phyloP scores from a whole-genome alignment of 148 eudicot genomes.

The Rhododendron henanense region DNA sequence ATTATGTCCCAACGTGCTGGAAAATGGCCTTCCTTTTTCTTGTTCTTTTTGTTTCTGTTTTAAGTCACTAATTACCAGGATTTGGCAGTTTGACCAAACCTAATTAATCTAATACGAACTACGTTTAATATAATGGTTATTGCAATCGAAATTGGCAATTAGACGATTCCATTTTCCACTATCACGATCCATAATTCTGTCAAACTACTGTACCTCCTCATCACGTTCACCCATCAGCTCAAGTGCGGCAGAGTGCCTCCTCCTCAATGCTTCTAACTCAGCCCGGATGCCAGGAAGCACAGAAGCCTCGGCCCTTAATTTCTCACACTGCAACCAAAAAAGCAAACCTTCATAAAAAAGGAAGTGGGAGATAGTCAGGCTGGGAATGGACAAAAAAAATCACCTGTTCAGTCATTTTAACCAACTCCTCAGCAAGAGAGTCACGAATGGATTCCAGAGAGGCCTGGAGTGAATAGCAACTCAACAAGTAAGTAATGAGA shows the following conservation, averaged over 20 bases:
- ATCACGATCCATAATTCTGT: not conserved
- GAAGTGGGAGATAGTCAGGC: not conserved
- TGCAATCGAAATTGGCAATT: not conserved
- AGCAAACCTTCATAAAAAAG: slow-evolving; percentile 1
- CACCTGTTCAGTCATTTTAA: slow-evolving; percentile 92
- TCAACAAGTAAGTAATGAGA: slow-evolving; percentile 3
- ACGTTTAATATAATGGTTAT: not conserved
- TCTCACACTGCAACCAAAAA: slow-evolving; percentile 68
- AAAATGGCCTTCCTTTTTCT: not conserved
- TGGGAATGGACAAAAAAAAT: slow-evolving; percentile 14
- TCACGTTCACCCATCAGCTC: slow-evolving; percentile 99
- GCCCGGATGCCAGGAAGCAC: slow-evolving; percentile 79
- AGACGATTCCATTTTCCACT: not conserved
- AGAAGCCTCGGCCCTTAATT: slow-evolving; percentile 70
- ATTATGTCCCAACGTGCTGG: not conserved
- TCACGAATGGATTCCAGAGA: slow-evolving; percentile 92
- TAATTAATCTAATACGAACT: not conserved
- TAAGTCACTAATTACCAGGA: not conserved
- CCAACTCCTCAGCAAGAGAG: slow-evolving; percentile 97
- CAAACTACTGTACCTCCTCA: slow-evolving; percentile 68
- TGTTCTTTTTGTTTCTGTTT: not conserved
- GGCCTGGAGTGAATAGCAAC: slow-evolving; percentile 43
- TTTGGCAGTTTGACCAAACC: not conserved
- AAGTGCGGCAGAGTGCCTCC: slow-evolving; percentile 89
- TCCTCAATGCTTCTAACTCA: slow-evolving; percentile 81